Conservation (phyloP, 208 protist genomes). For the Leishmania mexicana region DNA sequence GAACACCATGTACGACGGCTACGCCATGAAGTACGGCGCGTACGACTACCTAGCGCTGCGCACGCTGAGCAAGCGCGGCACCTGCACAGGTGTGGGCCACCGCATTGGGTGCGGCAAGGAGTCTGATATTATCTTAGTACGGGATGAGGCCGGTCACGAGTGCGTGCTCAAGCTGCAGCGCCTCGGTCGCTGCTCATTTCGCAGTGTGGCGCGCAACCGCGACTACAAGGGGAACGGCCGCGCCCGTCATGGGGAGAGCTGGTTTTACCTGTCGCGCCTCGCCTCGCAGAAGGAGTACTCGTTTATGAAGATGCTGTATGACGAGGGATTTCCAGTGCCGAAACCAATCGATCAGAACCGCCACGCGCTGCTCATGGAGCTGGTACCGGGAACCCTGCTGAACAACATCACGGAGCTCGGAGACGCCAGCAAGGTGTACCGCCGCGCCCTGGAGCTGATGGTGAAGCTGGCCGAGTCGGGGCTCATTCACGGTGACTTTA, state of each 20-base stretch:
- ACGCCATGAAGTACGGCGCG: slow-evolving; percentile 97
- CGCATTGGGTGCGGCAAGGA: slow-evolving; percentile 99
- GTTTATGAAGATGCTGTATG: slow-evolving; percentile 98
- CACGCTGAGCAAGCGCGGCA: slow-evolving; percentile 93
- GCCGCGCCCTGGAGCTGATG: slow-evolving; percentile 92
- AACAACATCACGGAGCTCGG: slow-evolving; percentile 92
- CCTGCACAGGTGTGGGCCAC: slow-evolving; percentile 91
- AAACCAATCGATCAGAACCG: slow-evolving; percentile 97
- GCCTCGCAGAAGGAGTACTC: slow-evolving; percentile 98
- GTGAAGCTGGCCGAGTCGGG: slow-evolving; percentile 94
- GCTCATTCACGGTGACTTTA: slow-evolving; percentile 99
- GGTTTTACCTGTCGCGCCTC: slow-evolving; percentile 99
- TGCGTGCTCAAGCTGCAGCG: slow-evolving; percentile 95
- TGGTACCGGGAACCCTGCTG: slow-evolving; percentile 93
- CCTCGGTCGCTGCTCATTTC: slow-evolving; percentile 98
- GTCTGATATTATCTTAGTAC: slow-evolving; percentile 96
- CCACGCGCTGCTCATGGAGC: slow-evolving; percentile 98
- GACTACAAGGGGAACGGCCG: slow-evolving; percentile 95
- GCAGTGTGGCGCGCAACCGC: slow-evolving; percentile 96
- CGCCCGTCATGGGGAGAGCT: slow-evolving; percentile 91
- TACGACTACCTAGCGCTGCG: slow-evolving; percentile 99
- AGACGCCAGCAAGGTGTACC: slow-evolving; percentile 91
- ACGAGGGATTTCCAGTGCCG: slow-evolving; percentile 97
- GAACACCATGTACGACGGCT: slow-evolving; percentile 97
- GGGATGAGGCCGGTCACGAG: slow-evolving; percentile 76